Conservation (phyloP, 1,284 basidiomycete species). For the Ustilago trichophora region DNA sequence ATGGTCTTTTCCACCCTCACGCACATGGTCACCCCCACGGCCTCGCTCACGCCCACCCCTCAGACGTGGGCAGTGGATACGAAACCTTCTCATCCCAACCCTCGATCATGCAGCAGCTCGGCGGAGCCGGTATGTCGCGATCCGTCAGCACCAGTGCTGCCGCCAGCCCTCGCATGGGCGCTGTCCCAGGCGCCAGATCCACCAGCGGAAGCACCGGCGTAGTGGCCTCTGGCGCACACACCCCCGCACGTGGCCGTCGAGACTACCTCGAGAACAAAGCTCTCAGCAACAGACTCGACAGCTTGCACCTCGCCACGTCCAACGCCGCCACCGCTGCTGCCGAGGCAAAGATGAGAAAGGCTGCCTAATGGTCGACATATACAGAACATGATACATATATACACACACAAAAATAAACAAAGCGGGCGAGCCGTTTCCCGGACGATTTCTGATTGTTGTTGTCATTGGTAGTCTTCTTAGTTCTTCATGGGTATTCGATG, state of each 20-base stretch:
- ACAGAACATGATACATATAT: background rate
- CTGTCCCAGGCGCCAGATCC: background rate
- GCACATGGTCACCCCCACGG: slow-evolving; percentile 5
- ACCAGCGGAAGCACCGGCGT: slow-evolving; percentile 6
- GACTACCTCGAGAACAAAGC: slow-evolving; percentile 43
- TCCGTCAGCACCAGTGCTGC: slow-evolving; percentile 40
- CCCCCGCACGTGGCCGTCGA: slow-evolving; percentile 25
- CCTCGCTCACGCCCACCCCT: slow-evolving; percentile 1
- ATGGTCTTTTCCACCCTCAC: slow-evolving; percentile 19
- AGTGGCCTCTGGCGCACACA: slow-evolving; percentile 17
- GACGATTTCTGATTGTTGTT: slow-evolving; percentile 4
- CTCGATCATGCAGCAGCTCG: slow-evolving; percentile 46
- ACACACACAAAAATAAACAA: background rate
- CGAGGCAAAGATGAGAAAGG: slow-evolving; percentile 20
- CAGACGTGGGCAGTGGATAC: slow-evolving; percentile 9
- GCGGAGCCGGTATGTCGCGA: slow-evolving; percentile 32
- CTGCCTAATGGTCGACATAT: background rate
- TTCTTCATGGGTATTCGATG: slow-evolving; percentile 8
- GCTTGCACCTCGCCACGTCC: slow-evolving; percentile 29
- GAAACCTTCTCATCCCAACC: slow-evolving; percentile 34
- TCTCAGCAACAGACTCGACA: slow-evolving; percentile 42
- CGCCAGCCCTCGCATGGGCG: slow-evolving; percentile 24
- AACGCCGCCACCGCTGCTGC: slow-evolving; percentile 3
- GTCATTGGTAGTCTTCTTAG: slow-evolving; percentile 5
- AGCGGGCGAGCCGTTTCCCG: no score